Base-by-base conservation (phyloP, 2,329 filamentous ascomycete species). In the Phaeosphaeriaceae sp. region DNA sequence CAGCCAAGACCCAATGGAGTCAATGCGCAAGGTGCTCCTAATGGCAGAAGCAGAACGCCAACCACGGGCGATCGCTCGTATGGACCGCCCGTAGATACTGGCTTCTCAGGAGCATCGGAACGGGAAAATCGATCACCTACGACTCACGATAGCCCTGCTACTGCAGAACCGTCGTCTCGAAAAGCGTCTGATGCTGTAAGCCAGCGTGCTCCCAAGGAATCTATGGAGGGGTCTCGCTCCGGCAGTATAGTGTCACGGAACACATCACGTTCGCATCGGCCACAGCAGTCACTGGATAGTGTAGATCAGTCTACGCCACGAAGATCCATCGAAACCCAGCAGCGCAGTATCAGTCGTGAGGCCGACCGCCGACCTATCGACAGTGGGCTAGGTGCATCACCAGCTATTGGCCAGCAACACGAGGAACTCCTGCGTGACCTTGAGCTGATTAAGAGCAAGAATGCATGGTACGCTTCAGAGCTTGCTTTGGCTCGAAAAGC, bases 381-480 rank as follows among this genome's bases (percentile, higher is more conserved):
- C 79, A 88, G 62, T 67, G 91, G 67, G 77, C 82, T 67, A 77
- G 89, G 71, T 79, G 88, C 75, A 81, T 89, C 59, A 84, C 90
- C 58, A 80, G 85, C 63, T 76, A 85, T 74, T 85, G 88, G 71
- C 83, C 72, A 73, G 36, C 88, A 90, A 65, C 89, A 90, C 1
- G 90, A 91, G 62, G 88, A 91, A 0, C 78, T 97, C 13, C 83
- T 92, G 15, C 94, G 95, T 74, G 95, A 99, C 74, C 83, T 99
- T 1, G 94, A 99, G 73, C 84, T 88, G 9, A 86, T 89, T 3
- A 91, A 92, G 70, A 95, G 90, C 71, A 88, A 91, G 51, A 98
- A 97, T 78, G 94, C 94, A 0, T 99, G 95, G 95, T 97, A 96
- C 77, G 92, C 93, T 7, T 97, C 94, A 0, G 95, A 99, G 78